These are phyloP conservation scores for Tubosaeta sp. DNA, from an alignment of 768 basidiomycete species.

Conservation along the genomic window DNA sequence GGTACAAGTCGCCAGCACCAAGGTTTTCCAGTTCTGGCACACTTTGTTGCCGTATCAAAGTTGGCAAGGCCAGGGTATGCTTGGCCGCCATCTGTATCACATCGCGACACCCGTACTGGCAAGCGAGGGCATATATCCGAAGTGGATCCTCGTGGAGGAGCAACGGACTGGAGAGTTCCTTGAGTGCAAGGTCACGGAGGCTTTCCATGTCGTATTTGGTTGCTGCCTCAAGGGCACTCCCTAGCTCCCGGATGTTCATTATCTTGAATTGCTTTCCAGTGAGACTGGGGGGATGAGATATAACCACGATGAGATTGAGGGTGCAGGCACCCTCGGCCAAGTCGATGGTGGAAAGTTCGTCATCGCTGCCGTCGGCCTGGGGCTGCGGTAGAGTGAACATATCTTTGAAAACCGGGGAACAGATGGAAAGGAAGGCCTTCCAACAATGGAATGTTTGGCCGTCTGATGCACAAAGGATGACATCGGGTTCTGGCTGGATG, in stretches of 20 bases:
- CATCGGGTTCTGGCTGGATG: slow-evolving; percentile 4
- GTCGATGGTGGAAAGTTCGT: slow-evolving; percentile 5
- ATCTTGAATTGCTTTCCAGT: not conserved
- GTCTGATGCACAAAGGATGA: slow-evolving; percentile 15
- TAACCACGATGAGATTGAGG: slow-evolving; percentile 2
- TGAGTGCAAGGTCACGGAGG: not conserved
- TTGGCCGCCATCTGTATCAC: slow-evolving; percentile 7
- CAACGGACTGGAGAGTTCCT: not conserved
- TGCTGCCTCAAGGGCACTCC: slow-evolving; percentile 5
- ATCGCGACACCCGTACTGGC: not conserved
- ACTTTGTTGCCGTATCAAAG: not conserved
- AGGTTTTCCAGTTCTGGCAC: slow-evolving; percentile 12
- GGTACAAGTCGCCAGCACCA: slow-evolving; percentile 2
- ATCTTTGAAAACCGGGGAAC: slow-evolving; percentile 11
- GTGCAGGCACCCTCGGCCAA: slow-evolving; percentile 10
- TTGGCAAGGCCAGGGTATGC: slow-evolving; percentile 6
- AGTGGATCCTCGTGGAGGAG: slow-evolving; percentile 7
- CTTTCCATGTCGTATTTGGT: slow-evolving; percentile 17
- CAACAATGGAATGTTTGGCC: not conserved
- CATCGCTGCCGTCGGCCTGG: not conserved
- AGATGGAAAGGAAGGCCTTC: slow-evolving; percentile 6
- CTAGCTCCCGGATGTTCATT: not conserved
- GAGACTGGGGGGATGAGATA: slow-evolving; percentile 8
- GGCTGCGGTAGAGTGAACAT: slow-evolving; percentile 18
- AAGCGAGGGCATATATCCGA: slow-evolving; percentile 11